Percentiles rank a stretch among this genome's conserved stretches.
Conservation (phyloP, 345 rosid genomes). For the Dipteronia sinensis region DNA sequence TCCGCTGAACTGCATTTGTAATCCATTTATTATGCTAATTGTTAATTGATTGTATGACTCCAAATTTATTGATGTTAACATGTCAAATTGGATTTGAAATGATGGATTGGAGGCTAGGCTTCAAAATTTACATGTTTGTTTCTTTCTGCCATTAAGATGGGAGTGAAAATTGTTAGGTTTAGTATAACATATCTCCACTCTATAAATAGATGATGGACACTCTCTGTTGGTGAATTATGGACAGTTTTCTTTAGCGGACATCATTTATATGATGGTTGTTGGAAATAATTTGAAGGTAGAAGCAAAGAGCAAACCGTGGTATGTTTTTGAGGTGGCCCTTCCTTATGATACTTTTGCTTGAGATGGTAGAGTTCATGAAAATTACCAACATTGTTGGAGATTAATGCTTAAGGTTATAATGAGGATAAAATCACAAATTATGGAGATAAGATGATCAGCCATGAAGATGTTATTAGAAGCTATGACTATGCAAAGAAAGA, state of each 20-base stretch:
- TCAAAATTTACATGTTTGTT: not conserved
- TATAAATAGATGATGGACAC: not conserved
- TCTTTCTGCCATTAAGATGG: not conserved
- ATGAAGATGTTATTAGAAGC: not conserved
- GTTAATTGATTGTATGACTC: slow-evolving; percentile 4
- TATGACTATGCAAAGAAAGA: not conserved
- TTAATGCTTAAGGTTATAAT: not conserved
- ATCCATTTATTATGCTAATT: not conserved
- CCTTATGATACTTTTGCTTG: not conserved
- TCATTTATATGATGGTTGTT: not conserved
- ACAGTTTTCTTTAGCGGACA: no score
- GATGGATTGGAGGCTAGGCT: not conserved
- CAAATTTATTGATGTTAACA: not conserved
- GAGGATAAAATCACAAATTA: not conserved
- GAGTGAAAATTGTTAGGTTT: not conserved
- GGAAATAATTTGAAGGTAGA: not conserved
- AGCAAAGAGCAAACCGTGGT: not conserved
- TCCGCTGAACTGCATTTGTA: not conserved
- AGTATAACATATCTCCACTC: not conserved
- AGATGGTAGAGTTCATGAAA: not conserved
- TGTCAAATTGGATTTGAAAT: not conserved
- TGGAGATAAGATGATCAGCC: not conserved
- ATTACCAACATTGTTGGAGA: not conserved
- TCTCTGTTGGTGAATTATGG: not conserved
- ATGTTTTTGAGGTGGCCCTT: not conserved